Percentiles rank a stretch among this genome's conserved stretches.
Conservation (phyloP, 768 basidiomycete genomes). For the Mycena vulgaris region DNA sequence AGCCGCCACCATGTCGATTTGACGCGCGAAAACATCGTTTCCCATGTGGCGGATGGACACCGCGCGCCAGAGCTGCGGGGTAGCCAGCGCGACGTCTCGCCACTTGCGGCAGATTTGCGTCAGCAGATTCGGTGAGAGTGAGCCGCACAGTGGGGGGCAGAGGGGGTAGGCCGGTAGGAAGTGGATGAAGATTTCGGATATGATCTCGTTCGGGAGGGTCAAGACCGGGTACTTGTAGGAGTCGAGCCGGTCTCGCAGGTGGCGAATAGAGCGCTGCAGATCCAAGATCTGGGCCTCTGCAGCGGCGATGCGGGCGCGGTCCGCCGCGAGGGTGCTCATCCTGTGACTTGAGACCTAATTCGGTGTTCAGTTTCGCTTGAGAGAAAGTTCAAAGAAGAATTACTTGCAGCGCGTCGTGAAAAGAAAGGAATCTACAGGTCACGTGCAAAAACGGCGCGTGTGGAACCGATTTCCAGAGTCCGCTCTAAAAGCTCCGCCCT, state of each 20-base stretch:
- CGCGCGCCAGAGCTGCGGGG: constrained; percentile 19
- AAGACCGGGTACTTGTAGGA: not conserved
- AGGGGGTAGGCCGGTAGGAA: constrained; percentile 12
- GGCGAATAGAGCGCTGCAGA: not conserved
- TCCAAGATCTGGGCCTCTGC: not conserved
- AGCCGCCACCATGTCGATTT: not conserved
- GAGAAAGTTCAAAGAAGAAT: too few species aligned
- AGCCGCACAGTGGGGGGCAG: not conserved
- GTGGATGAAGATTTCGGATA: constrained; percentile 23
- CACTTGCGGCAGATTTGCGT: constrained; percentile 7
- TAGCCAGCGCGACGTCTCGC: not conserved
- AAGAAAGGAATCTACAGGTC: too few species aligned
- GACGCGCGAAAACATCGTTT: not conserved
- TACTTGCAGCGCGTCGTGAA: too few species aligned
- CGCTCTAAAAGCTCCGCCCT: too few species aligned
- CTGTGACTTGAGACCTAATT: too few species aligned
- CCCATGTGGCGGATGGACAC: not conserved
- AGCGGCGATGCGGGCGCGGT: not conserved
- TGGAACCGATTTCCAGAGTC: too few species aligned
- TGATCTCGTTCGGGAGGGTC: constrained; percentile 20
- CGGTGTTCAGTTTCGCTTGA: too few species aligned
- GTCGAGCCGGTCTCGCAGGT: not conserved
- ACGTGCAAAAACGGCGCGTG: too few species aligned
- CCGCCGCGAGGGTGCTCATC: not conserved
- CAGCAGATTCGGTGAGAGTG: not conserved